Evolutionary conservation across 192 early-diverging fungal genomes (phyloP), one percentile per base, ranked within the genome.

Genomic region (Linnemannia elongata): DNA sequence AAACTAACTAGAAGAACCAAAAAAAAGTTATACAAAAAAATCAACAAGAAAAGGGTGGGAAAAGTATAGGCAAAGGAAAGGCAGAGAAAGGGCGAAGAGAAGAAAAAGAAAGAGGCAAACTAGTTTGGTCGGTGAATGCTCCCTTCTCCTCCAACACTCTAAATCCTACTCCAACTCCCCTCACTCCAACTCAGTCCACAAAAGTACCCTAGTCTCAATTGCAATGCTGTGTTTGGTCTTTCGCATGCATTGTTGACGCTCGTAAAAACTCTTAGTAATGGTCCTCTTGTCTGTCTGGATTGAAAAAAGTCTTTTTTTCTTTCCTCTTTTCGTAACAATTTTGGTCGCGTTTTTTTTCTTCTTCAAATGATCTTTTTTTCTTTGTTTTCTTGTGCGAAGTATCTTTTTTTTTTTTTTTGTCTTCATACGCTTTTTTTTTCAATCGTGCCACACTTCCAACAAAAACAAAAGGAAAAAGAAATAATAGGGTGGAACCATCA

Each of bases 41-140:
- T 38, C 30, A 41, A 57, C 24, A 75, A 72, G 41, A 82, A 69
- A 30, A 69, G 45, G 17, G 66, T 17, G 60, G 15, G 24, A 74
- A 30, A 20, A 45, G 20, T 18, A 18, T 52, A 22, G 49, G 17
- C 49, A 22, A 18, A 18, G 2, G 39, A 18, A 52, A 18, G 18
- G 41, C 41, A 36, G 44, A 68, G 12, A 44, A 72, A 63, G 78
- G 70, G 12, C 17, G 75, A 39, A 82, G 42, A 18, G 42, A 78
- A 35, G 33, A 74, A 55, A 68, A 80, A 68, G 38, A 24, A 8
- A 47, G 44, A 49, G 74, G 70, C 74, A 76, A 83, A 83, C 82
- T 77, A 83, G 82, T 82, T 83, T 83, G 82, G 82, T 83, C 82
- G 82, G 82, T 52, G 82, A 66, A 83, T 83, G 82, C 82, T 72